A percentile compares a stretch with the other conserved stretches of the same genome.
Conservation (phyloP, 2,329 filamentous ascomycete species). For the Cadophora sp. region DNA sequence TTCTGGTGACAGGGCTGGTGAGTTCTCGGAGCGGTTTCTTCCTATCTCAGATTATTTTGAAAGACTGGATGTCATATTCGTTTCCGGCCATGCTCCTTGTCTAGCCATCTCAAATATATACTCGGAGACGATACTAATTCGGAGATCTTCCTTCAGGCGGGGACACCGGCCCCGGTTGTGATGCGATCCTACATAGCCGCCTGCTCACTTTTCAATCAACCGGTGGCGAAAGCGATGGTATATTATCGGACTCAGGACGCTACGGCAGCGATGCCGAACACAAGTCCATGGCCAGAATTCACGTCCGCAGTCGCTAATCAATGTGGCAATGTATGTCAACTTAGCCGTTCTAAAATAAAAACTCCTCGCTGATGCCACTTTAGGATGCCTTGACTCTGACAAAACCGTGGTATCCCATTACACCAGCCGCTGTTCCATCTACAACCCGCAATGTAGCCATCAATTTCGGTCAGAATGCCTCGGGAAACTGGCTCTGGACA, state of each 20-base stretch:
- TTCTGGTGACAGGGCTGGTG: conserved; percentile 53
- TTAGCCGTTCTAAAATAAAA: conserved; percentile 1
- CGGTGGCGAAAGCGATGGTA: conserved; percentile 63
- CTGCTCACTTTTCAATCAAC: conserved; percentile 57
- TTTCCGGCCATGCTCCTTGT: not conserved
- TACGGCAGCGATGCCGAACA: conserved; percentile 52
- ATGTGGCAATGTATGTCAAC: conserved; percentile 7
- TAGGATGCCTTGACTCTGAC: conserved; percentile 3
- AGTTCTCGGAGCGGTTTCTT: not conserved
- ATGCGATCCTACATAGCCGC: conserved; percentile 60
- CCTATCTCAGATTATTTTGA: not conserved
- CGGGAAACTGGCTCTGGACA: conserved; percentile 49
- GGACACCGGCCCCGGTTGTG: conserved; percentile 53
- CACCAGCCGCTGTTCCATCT: conserved; percentile 2
- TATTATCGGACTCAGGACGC: conserved; percentile 68
- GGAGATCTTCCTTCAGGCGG: conserved; percentile 41
- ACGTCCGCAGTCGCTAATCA: conserved; percentile 54
- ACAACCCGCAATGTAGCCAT: not conserved
- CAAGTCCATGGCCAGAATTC: conserved; percentile 53
- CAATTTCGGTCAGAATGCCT: conserved; percentile 8
- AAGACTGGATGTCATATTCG: not conserved
- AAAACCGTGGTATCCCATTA: conserved; percentile 9
- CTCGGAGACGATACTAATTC: not conserved
- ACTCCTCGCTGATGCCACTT: not conserved
- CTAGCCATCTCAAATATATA: not conserved